These are phyloP conservation scores for Eutrema japonicum DNA, from an alignment of 345 rosid species.

Conservation along the genomic window DNA sequence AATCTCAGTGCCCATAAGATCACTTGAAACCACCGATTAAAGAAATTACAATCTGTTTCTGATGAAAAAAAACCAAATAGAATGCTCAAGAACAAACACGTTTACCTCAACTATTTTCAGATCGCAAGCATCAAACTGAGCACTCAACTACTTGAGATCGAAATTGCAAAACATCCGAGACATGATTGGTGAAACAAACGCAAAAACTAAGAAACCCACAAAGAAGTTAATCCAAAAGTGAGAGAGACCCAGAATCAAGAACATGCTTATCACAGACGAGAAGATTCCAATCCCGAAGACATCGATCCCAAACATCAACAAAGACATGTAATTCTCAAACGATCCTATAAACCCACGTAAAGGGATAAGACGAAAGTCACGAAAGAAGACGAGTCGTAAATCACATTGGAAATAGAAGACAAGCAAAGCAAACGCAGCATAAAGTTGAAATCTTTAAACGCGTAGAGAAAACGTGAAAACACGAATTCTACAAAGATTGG, in stretches of 20 bases:
- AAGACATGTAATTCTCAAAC: slow-evolving; percentile 28
- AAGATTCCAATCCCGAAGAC: slow-evolving; percentile 24
- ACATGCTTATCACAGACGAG: slow-evolving; percentile 17
- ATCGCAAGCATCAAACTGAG: slow-evolving; percentile 19
- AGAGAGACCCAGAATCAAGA: slow-evolving; percentile 37
- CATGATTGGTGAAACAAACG: slow-evolving; percentile 38
- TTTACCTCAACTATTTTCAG: slow-evolving; percentile 13
- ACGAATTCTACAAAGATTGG: slow-evolving; percentile 45
- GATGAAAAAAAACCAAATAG: slow-evolving; percentile 11
- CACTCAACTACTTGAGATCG: slow-evolving; percentile 11
- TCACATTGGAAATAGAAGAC: slow-evolving; percentile 33
- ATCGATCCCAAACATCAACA: slow-evolving; percentile 37
- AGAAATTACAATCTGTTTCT: neutral
- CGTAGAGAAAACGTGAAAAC: slow-evolving; percentile 45
- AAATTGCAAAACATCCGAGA: slow-evolving; percentile 3
- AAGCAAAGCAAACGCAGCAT: neutral
- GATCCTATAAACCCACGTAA: slow-evolving; percentile 46
- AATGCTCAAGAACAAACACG: slow-evolving; percentile 6
- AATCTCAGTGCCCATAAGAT: neutral
- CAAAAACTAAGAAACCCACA: slow-evolving; percentile 26
- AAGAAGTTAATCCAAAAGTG: neutral
- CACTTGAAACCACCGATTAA: neutral
- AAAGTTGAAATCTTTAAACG: slow-evolving; percentile 30
- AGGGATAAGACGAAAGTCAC: slow-evolving; percentile 27
- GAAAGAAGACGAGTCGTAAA: slow-evolving; percentile 7